Base-by-base conservation (phyloP, 768 basidiomycete species). In the Agaricus sinodeliciosus region DNA sequence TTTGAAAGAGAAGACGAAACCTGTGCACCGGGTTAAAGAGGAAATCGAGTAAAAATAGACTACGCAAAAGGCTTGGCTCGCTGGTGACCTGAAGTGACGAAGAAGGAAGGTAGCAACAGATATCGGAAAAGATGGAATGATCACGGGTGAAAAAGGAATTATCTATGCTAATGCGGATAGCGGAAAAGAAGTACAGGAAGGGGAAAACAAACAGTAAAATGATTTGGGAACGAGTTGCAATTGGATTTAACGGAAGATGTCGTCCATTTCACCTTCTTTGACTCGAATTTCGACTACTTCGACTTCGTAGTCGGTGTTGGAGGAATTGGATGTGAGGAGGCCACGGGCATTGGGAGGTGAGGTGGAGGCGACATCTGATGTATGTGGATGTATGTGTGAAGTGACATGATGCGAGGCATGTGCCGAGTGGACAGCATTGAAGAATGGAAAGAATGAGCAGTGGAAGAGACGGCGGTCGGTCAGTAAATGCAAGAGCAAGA, bases 241-340 rank as follows among this genome's bases (percentile, higher is more conserved):
- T 16, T 47, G 13, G 12, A 25, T 11, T 22, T 47, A 28, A 16
- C 16, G 19, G 31, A 43, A 15, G 45, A 34, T 47, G 28, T 16
- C 7, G 22, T 36, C 42, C 19, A 91, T 70, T 60, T 92, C 90
- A 47, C 80, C 85, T 61, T 89, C 89, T 57, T 78, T 75, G 55
- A 92, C 87, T 55, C 89, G 78, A 65, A 92, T 93, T 71, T 90
- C 87, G 59, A 88, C 90, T 35, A 91, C 89, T 67, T 92, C 89
- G 55, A 91, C 82, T 63, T 90, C 87, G 58, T 87, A 90, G 60
- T 88, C 86, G 56, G 78, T 80, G 57, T 87, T 67, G 49, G 79
- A 79, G 42, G 82, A 79, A 65, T 80, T 80, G 44, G 78, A 79
- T 47, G 86, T 84, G 60, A 83, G 71, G 66, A 84, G 84, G 54